These are phyloP conservation scores for Metschnikowia corniflorae DNA, from an alignment of 805 yeast species.

Conservation along the genomic window DNA sequence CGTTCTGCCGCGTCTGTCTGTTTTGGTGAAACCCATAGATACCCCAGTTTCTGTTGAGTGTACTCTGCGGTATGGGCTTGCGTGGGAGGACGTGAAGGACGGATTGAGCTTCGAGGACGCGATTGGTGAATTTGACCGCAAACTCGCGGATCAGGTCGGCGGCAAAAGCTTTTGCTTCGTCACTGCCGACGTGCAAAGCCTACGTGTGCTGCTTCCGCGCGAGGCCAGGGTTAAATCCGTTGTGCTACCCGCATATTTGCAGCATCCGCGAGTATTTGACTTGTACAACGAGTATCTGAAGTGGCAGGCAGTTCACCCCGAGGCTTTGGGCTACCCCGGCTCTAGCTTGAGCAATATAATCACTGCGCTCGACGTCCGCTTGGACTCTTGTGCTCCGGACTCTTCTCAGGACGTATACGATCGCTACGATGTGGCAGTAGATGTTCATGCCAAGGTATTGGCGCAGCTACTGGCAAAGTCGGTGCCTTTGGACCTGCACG, in stretches of 20 bases:
- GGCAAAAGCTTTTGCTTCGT: constrained; percentile 60
- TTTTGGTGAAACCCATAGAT: constrained; percentile 56
- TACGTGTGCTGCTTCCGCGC: constrained; percentile 73
- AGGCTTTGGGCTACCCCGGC: constrained; percentile 36
- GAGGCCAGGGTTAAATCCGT: constrained; percentile 78
- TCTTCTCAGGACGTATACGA: constrained; percentile 36
- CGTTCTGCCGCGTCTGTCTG: constrained; percentile 39
- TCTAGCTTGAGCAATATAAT: constrained; percentile 38
- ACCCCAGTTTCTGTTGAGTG: constrained; percentile 64
- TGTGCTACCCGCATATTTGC: constrained; percentile 68
- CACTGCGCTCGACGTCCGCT: constrained; percentile 45
- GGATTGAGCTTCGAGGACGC: constrained; percentile 65
- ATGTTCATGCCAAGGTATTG: constrained; percentile 43
- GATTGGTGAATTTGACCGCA: constrained; percentile 49
- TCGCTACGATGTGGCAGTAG: constrained; percentile 30
- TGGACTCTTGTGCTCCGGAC: constrained; percentile 32
- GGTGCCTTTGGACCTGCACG: constrained; percentile 48
- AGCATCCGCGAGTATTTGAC: constrained; percentile 75
- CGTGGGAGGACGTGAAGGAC: constrained; percentile 58
- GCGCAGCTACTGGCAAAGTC: constrained; percentile 46
- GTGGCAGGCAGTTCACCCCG: constrained; percentile 64
- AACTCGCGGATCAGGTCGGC: constrained; percentile 43
- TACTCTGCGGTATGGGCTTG: constrained; percentile 47
- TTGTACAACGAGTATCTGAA: constrained; percentile 66
- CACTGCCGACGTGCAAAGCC: constrained; percentile 62